phyloP scores from a whole-genome alignment of 306 rosid species.

The Quercus wislizeni region DNA sequence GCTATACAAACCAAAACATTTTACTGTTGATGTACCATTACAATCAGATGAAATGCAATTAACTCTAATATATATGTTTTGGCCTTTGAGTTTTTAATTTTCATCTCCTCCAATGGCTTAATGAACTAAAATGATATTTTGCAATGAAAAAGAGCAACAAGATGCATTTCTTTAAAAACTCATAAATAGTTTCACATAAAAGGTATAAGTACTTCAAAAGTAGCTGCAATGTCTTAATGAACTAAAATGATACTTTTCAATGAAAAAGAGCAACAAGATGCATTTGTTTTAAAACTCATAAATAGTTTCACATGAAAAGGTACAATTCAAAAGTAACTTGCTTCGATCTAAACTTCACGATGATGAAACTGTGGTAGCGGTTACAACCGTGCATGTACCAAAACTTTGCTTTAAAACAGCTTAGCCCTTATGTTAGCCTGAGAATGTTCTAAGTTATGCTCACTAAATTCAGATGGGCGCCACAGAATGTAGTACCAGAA shows the following conservation, averaged over 20 bases:
- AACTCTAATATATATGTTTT: not conserved
- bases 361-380: too few species aligned
- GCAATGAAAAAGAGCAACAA: not conserved
- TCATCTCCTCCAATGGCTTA: not conserved
- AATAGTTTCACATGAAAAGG: not conserved
- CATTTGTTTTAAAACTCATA: not conserved
- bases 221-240: not conserved
- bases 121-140: not conserved
- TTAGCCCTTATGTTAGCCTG: too few species aligned
- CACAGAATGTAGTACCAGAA: not conserved
- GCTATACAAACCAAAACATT: not conserved
- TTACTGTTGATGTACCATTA: not conserved
- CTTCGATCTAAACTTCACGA: not conserved
- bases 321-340: not conserved
- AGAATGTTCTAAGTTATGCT: too few species aligned
- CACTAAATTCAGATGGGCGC: not conserved
- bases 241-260: not conserved
- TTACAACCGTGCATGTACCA: too few species aligned
- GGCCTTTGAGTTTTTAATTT: not conserved
- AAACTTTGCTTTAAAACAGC: too few species aligned
- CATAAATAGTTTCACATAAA: not conserved
- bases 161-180: not conserved
- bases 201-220: not conserved
- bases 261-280: not conserved
- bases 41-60: not conserved